A percentile compares a stretch with the other conserved stretches of the same genome.
phyloP scores from a whole-genome alignment of 352 stramenopile genomes.

The Pythium grandisporangium region DNA sequence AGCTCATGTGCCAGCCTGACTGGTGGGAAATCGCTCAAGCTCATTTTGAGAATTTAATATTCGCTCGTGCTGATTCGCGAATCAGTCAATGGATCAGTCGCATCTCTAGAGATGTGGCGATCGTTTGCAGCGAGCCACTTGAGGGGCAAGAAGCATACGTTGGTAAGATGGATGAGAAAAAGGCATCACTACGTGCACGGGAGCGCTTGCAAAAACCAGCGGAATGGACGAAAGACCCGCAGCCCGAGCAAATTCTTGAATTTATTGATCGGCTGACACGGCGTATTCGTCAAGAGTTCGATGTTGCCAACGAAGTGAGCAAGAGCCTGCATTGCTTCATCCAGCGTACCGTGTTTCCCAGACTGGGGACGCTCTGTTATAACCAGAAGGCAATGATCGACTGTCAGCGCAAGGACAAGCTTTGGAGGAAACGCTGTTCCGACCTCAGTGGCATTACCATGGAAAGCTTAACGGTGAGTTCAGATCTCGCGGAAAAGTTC shows the following conservation, averaged over 20 bases:
- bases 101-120: conserved; percentile 52
- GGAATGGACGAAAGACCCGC: conserved; percentile 54
- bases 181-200: background rate
- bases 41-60: conserved; percentile 83
- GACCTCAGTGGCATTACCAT: conserved; percentile 56
- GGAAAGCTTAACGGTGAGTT: conserved; percentile 47
- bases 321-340: conserved; percentile 75
- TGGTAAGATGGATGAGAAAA: conserved; percentile 7
- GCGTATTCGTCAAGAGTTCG: conserved; percentile 65
- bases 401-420: conserved; percentile 74
- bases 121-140: conserved; percentile 43
- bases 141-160: conserved; percentile 20
- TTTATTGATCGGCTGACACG: conserved; percentile 61
- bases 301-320: conserved; percentile 58
- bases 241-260: conserved; percentile 66
- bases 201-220: background rate
- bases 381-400: conserved; percentile 57
- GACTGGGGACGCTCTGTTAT: conserved; percentile 67
- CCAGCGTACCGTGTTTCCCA: conserved; percentile 64
- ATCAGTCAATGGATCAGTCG: conserved; percentile 65
- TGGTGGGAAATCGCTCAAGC: conserved; percentile 83
- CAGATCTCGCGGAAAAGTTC: conserved; percentile 56
- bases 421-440: conserved; percentile 68
- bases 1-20: conserved; percentile 64
- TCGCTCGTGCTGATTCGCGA: conserved; percentile 50